A percentile compares a stretch with the other conserved stretches of the same genome.
phyloP scores from a whole-genome alignment of 192 early-diverging fungal genomes.

The Coemansia guatemalensis region DNA sequence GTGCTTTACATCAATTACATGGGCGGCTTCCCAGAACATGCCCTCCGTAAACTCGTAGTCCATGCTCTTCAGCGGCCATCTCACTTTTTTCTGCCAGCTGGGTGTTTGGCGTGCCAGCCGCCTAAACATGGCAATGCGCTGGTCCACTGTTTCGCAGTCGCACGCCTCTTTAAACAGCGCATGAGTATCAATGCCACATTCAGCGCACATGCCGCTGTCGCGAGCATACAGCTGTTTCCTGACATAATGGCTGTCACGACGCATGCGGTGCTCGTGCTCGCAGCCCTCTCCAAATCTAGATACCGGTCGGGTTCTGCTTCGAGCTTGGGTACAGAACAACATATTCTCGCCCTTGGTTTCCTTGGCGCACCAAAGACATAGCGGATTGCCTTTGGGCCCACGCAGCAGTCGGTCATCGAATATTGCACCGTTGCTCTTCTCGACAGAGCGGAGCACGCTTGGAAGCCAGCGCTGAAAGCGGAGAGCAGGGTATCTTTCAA shows the following conservation, averaged over 20 bases:
- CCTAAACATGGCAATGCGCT: constrained; percentile 21
- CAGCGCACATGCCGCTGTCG: constrained; percentile 42
- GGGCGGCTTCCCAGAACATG: constrained; percentile 55
- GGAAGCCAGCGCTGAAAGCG: constrained; percentile 49
- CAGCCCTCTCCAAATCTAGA: constrained; percentile 36
- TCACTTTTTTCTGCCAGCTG: constrained; percentile 33
- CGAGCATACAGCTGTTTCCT: constrained; percentile 40
- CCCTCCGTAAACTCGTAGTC: constrained; percentile 34
- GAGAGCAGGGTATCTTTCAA: constrained; percentile 39
- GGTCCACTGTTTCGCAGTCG: constrained; percentile 20
- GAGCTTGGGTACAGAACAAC: constrained; percentile 24
- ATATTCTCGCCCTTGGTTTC: constrained; percentile 14
- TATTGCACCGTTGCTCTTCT: constrained; percentile 13
- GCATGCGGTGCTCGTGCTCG: constrained; percentile 49
- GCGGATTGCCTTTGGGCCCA: constrained; percentile 22
- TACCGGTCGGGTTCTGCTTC: neutral
- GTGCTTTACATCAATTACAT: constrained; percentile 42
- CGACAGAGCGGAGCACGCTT: constrained; percentile 17
- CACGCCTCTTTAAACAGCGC: constrained; percentile 23
- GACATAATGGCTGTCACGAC: constrained; percentile 44
- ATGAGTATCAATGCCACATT: constrained; percentile 40
- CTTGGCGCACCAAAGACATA: constrained; percentile 46
- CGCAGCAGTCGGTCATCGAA: constrained; percentile 43
- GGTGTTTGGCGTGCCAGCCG: constrained; percentile 23
- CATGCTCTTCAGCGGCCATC: constrained; percentile 29